Conservation (phyloP, 1,284 basidiomycete species). For the Pterulicium gracile region DNA sequence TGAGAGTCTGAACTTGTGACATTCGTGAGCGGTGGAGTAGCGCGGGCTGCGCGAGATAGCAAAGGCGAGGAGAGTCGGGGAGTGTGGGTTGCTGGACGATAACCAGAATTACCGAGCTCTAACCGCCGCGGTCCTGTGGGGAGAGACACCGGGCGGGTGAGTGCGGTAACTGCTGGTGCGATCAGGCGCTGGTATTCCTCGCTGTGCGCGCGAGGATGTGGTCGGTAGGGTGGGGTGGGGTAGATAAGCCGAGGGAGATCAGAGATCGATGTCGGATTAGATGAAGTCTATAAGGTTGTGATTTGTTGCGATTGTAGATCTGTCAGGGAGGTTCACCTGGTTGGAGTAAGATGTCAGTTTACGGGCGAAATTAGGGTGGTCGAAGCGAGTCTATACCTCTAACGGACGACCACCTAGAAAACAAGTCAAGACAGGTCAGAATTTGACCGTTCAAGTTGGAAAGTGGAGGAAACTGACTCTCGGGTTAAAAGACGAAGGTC, state of each 20-base stretch:
- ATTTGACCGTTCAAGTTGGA: slow-evolving; percentile 12
- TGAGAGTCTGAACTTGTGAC: slow-evolving; percentile 50
- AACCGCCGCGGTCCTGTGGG: slow-evolving; percentile 54
- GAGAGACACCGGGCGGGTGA: slow-evolving; percentile 47
- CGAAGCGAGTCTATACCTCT: slow-evolving; percentile 39
- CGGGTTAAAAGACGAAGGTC: slow-evolving; percentile 77
- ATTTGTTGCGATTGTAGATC: slow-evolving; percentile 14
- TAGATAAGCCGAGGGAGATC: slow-evolving; percentile 13
- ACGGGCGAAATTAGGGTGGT: slow-evolving; percentile 5
- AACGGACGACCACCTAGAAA: slow-evolving; percentile 67
- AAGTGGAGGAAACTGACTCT: slow-evolving; percentile 38
- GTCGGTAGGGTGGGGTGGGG: slow-evolving; percentile 16
- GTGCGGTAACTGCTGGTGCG: slow-evolving; percentile 42
- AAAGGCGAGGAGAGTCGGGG: slow-evolving; percentile 3
- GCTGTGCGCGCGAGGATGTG: slow-evolving; percentile 58
- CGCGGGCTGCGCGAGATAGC: slow-evolving; percentile 9
- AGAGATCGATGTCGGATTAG: slow-evolving; percentile 13
- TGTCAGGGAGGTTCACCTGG: slow-evolving; percentile 75
- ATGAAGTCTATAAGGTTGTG: slow-evolving; percentile 11
- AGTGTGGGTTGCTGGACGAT: slow-evolving; percentile 8
- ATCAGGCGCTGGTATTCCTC: slow-evolving; percentile 56
- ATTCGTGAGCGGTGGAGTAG: slow-evolving; percentile 25
- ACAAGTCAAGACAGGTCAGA: slow-evolving; percentile 12
- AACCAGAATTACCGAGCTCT: slow-evolving; percentile 51
- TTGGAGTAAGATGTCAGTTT: slow-evolving; percentile 13